Evolutionary conservation across 345 rosid species (phyloP).

Genomic region (Noccaea caerulescens): DNA sequence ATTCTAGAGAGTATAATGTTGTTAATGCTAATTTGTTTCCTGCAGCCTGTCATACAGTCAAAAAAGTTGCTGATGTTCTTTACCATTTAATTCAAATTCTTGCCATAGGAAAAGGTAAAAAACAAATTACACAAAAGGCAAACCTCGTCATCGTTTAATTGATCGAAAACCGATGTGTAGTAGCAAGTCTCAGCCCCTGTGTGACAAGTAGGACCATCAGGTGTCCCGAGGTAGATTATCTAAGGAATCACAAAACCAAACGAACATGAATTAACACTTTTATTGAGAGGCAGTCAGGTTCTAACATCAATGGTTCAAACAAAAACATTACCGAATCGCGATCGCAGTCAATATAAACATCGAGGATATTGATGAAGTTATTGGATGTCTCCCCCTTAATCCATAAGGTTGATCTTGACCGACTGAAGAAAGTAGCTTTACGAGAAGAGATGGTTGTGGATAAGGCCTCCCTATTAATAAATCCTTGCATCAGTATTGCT

Average conservation of each 20-base stretch:
- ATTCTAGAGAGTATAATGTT: slow-evolving; percentile 68
- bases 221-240: slow-evolving; percentile 92
- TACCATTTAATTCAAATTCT: not conserved
- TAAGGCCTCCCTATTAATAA: slow-evolving; percentile 78
- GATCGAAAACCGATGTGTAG: slow-evolving; percentile 57
- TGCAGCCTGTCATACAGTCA: slow-evolving; percentile 51
- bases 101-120: not conserved
- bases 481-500: slow-evolving; percentile 94
- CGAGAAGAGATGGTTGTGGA: slow-evolving; percentile 66
- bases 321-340: slow-evolving; percentile 70
- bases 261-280: not conserved
- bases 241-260: slow-evolving; percentile 41
- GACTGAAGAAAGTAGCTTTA: slow-evolving; percentile 93
- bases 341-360: slow-evolving; percentile 83
- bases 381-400: slow-evolving; percentile 90
- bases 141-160: slow-evolving; percentile 62
- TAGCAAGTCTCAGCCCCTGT: slow-evolving; percentile 93
- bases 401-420: slow-evolving; percentile 86
- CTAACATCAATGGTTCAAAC: not conserved
- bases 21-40: slow-evolving; percentile 61
- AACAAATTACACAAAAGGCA: not conserved
- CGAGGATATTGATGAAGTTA: slow-evolving; percentile 79
- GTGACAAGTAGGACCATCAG: slow-evolving; percentile 95
- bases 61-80: not conserved
- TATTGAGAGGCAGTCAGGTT: not conserved